A percentile compares a stretch with the other conserved stretches of the same genome.
These are phyloP conservation scores for Colletotrichum sp. DNA, from an alignment of 2,329 filamentous ascomycete species.

Conservation along the genomic window DNA sequence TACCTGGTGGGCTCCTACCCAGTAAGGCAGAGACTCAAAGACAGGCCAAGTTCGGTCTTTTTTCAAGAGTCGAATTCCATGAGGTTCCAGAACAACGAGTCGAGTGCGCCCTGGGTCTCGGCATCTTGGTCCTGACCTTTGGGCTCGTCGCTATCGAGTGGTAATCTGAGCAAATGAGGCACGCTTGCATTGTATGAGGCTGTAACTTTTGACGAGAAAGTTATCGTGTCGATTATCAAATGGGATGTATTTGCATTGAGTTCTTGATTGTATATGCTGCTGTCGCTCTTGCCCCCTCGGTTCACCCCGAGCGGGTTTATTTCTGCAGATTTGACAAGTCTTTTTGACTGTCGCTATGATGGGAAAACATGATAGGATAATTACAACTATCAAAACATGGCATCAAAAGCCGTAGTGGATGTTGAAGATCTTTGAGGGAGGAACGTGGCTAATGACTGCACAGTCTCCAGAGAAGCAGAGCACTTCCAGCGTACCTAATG, in stretches of 20 bases:
- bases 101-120: neutral
- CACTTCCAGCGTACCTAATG: neutral
- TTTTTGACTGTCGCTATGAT: neutral
- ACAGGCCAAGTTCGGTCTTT: neutral
- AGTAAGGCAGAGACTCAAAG: neutral
- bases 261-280: neutral
- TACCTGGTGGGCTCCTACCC: neutral
- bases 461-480: neutral
- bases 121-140: neutral
- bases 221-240: no score
- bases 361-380: no score
- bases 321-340: neutral
- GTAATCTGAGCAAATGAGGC: neutral
- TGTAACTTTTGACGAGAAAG: no score
- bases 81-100: neutral
- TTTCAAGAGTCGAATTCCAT: neutral
- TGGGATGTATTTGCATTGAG: neutral
- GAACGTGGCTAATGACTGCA: neutral
- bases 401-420: no score
- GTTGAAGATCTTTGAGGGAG: neutral
- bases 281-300: no score
- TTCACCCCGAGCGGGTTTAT: no score
- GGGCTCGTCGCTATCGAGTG: accelerated
- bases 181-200: neutral
- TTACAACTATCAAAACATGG: no score